Conservation (phyloP, 169 alveolate species). For the Plasmodium gonderi region DNA sequence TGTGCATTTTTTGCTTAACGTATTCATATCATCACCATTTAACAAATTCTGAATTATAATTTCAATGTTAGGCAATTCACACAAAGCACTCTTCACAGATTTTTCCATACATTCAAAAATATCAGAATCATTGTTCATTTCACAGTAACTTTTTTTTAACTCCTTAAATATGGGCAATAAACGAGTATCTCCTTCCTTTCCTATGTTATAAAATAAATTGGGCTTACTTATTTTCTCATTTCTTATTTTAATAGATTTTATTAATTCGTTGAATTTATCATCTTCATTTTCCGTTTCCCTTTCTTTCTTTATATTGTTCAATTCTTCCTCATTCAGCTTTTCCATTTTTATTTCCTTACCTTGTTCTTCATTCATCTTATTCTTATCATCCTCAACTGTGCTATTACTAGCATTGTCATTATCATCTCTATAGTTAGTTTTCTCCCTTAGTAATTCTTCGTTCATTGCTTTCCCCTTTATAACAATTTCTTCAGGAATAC, state of each 20-base stretch:
- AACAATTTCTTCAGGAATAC: conserved; percentile 53
- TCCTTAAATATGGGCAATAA: conserved; percentile 57
- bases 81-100: conserved; percentile 90
- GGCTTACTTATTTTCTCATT: conserved; percentile 65
- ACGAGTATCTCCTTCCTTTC: conserved; percentile 70
- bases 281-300: not conserved
- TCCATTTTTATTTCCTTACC: conserved; percentile 25
- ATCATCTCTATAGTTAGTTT: not conserved
- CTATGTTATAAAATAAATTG: conserved; percentile 59
- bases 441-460: conserved; percentile 17
- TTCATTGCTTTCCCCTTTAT: conserved; percentile 37
- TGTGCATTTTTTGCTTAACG: conserved; percentile 90
- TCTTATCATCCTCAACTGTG: not conserved
- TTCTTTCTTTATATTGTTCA: conserved; percentile 5
- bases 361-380: conserved; percentile 16
- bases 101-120: conserved; percentile 88
- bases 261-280: not conserved
- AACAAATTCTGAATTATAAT: conserved; percentile 91
- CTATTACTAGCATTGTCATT: not conserved
- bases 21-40: conserved; percentile 84
- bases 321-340: conserved; percentile 17
- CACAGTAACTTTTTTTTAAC: conserved; percentile 59
- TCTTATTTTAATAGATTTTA: conserved; percentile 24
- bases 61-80: conserved; percentile 94
- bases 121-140: conserved; percentile 43